phyloP scores from a whole-genome alignment of 306 rosid genomes.

The Oxytropis ochrocephala region DNA sequence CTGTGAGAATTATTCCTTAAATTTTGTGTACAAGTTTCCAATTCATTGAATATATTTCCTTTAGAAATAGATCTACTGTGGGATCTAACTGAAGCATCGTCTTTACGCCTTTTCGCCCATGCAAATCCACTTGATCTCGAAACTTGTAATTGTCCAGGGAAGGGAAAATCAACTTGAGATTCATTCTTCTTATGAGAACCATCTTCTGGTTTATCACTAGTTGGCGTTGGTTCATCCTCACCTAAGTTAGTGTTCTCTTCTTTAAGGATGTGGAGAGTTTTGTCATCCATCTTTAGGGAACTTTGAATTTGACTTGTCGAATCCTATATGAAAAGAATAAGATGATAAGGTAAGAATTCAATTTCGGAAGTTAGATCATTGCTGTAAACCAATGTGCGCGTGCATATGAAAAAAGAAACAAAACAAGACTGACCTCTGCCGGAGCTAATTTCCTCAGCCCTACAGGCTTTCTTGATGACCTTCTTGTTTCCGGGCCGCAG shows the following conservation, averaged over 20 bases:
- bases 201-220: constrained; percentile 56
- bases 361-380: constrained; percentile 1
- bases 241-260: constrained; percentile 31
- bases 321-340: constrained; percentile 49
- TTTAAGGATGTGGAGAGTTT: constrained; percentile 32
- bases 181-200: constrained; percentile 58
- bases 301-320: constrained; percentile 37
- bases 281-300: constrained; percentile 33
- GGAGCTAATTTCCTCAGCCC: constrained; percentile 77
- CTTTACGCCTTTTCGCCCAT: constrained; percentile 92
- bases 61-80: constrained; percentile 76
- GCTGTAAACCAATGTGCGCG: neutral
- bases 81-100: constrained; percentile 51
- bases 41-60: constrained; percentile 56
- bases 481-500: constrained; percentile 67
- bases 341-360: neutral
- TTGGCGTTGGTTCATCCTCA: constrained; percentile 44
- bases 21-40: constrained; percentile 45
- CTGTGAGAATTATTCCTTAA: constrained; percentile 47
- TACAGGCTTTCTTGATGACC: constrained; percentile 64
- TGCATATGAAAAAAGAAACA: neutral
- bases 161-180: constrained; percentile 86
- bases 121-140: constrained; percentile 97
- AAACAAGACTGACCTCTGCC: constrained; percentile 53
- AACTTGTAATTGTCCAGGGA: constrained; percentile 81